These are phyloP conservation scores for Gaultheria prostrata DNA, from an alignment of 148 eudicot genomes.

Conservation along the genomic window DNA sequence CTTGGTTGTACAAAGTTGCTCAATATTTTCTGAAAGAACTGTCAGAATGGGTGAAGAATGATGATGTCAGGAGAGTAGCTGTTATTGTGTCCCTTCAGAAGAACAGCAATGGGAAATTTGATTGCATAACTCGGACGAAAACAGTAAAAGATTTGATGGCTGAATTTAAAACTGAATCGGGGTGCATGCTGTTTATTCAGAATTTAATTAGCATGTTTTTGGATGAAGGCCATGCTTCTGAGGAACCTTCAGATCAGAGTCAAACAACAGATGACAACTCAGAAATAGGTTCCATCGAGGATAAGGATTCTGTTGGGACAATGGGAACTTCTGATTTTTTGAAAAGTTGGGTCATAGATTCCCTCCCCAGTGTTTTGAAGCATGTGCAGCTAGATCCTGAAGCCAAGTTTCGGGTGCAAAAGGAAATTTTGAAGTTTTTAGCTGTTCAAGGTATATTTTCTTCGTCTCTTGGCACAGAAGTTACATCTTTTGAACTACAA, in stretches of 20 bases:
- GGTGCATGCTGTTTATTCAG: conserved; percentile 74
- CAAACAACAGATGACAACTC: conserved; percentile 85
- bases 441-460: conserved; percentile 97
- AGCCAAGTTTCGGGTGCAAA: conserved; percentile 66
- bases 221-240: conserved; percentile 65
- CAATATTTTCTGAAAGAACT: conserved; percentile 69
- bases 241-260: conserved; percentile 92
- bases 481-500: conserved; percentile 88
- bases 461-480: conserved; percentile 91
- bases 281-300: conserved; percentile 70
- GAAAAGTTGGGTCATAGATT: conserved; percentile 87
- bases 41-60: conserved; percentile 60
- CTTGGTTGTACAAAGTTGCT: conserved; percentile 86
- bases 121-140: conserved; percentile 64
- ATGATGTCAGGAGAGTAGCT: conserved; percentile 68
- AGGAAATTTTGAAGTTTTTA: conserved; percentile 87
- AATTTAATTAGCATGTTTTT: conserved; percentile 72
- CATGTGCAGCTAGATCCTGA: conserved; percentile 65
- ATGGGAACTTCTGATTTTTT: conserved; percentile 54
- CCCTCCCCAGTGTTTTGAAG: conserved; percentile 67
- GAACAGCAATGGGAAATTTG: conserved; percentile 89
- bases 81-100: conserved; percentile 82
- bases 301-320: conserved; percentile 55
- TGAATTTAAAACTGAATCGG: conserved; percentile 73
- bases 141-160: conserved; percentile 74